Evolutionary conservation across 148 eudicot species (phyloP).

Genomic region (Camellia japonica): DNA sequence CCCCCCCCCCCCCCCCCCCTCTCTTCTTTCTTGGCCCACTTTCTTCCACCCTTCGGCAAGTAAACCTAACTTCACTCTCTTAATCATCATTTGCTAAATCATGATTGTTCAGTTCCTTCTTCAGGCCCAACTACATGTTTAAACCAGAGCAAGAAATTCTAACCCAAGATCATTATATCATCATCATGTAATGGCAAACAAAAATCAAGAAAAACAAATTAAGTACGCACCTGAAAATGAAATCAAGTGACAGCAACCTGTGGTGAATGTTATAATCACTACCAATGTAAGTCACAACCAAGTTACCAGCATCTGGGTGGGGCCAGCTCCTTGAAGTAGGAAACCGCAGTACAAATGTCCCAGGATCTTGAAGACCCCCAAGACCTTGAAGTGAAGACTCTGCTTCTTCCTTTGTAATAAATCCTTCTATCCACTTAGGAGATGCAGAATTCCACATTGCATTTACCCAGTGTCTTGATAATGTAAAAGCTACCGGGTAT

Average conservation of each 20-base stretch:
- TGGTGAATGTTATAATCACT: slow-evolving; percentile 72
- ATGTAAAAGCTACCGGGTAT: slow-evolving; percentile 75
- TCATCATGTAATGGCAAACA: neutral
- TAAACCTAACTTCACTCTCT: neutral
- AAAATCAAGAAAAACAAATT: slow-evolving; percentile 9
- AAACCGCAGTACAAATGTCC: slow-evolving; percentile 87
- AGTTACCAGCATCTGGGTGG: slow-evolving; percentile 95
- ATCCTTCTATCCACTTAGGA: slow-evolving; percentile 87
- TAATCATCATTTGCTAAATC: neutral
- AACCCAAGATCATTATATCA: slow-evolving; percentile 1
- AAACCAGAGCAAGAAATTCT: neutral
- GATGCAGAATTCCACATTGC: slow-evolving; percentile 56
- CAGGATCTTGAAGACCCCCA: slow-evolving; percentile 62
- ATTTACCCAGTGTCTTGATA: slow-evolving; percentile 62
- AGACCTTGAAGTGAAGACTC: slow-evolving; percentile 64
- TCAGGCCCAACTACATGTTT: slow-evolving; percentile 6
- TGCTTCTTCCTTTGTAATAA: slow-evolving; percentile 91
- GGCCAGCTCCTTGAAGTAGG: slow-evolving; percentile 99
- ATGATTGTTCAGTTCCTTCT: neutral
- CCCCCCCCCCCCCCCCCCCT: neutral
- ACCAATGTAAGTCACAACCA: slow-evolving; percentile 78
- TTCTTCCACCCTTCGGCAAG: neutral
- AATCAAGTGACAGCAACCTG: slow-evolving; percentile 69
- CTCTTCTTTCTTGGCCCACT: neutral
- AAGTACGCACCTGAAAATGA: slow-evolving; percentile 50